A percentile compares a stretch with the other conserved stretches of the same genome.
These are phyloP conservation scores for Houttuynia cordata DNA, from an alignment of 164 flowering plant species.

Conservation along the genomic window DNA sequence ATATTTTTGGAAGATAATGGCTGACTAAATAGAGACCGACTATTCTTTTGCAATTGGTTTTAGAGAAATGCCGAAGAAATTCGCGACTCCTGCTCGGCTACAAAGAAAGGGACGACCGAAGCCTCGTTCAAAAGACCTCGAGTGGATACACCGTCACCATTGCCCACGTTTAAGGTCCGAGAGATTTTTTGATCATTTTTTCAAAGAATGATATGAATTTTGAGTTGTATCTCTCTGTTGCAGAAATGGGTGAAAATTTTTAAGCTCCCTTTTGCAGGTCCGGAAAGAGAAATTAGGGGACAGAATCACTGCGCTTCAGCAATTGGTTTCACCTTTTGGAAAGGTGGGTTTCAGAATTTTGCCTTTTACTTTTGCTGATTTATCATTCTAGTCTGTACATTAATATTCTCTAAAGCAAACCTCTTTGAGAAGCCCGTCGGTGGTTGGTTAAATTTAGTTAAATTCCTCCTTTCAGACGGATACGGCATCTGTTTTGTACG, in stretches of 20 bases:
- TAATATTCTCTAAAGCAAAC: neutral
- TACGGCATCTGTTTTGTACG: constrained; percentile 71
- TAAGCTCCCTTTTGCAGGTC: constrained; percentile 32
- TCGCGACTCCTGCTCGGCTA: constrained; percentile 30
- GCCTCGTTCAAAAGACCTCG: constrained; percentile 53
- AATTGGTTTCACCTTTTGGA: constrained; percentile 98
- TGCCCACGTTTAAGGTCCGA: constrained; percentile 62
- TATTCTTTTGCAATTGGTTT: constrained; percentile 17
- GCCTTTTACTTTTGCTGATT: constrained; percentile 9
- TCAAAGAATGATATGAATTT: constrained; percentile 2
- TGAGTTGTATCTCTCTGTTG: constrained; percentile 1
- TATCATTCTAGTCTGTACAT: neutral
- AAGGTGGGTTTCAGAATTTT: constrained; percentile 37
- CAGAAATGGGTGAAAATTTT: constrained; percentile 3
- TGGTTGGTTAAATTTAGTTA: neutral
- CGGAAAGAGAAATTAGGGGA: constrained; percentile 98
- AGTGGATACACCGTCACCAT: constrained; percentile 52
- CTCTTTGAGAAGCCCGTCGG: neutral
- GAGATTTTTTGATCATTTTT: constrained; percentile 1
- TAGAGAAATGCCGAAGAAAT: constrained; percentile 23
- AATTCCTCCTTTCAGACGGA: constrained; percentile 21
- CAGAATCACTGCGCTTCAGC: constrained; percentile 99
- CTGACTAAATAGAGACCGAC: neutral
- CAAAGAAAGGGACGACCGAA: constrained; percentile 36
- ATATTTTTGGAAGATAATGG: neutral